Base-by-base conservation (phyloP, 192 early-diverging fungal genomes). In the Kickxella alabastrina region DNA sequence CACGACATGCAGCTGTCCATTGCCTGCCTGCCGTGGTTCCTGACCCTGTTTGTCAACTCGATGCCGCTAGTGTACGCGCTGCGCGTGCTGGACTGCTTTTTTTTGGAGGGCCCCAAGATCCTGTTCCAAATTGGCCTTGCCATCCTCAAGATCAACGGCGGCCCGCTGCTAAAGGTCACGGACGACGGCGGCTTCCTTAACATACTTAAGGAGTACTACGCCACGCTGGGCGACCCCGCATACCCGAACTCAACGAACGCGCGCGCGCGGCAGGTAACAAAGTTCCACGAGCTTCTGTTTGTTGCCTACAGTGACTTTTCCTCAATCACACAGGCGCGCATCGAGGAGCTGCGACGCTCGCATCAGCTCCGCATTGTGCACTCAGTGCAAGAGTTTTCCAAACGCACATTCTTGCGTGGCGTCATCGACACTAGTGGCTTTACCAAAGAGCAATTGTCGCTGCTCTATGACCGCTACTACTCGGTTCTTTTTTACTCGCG, bases 21-120 rank as follows among this genome's bases (percentile, higher is more conserved):
- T 0, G 95, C 92, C 6, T 97, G 93, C 62, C 70, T 99, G 49
- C 93, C 95, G 6, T 99, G 97, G 97, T 97, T 99, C 75, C 66
- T 99, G 46, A 94, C 90, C 28, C 62, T 99, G 43, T 99, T 85
- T 69, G 88, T 99, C 76, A 98, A 98, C 74, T 91, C 93, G 4
- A 88, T 99, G 80, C 94, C 97, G 10, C 62, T 99, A 18, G 60
- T 85, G 7, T 95, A 87, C 57, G 88, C 93, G 5, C 78, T 93
- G 52, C 75, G 95, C 22, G 84, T 97, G 21, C 62, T 99, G 44
- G 93, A 99, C 79, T 93, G 92, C 75, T 93, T 99, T 56, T 97
- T 97, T 71, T 84, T 97, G 81, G 93, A 99, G 54, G 97, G 95
- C 0, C 93, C 95, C 7, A 87, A 87, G 53, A 81, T 98, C n/a